Evolutionary conservation across 2,329 filamentous ascomycete genomes (phyloP).

Genomic region (Acephala macrosclerotiorum): DNA sequence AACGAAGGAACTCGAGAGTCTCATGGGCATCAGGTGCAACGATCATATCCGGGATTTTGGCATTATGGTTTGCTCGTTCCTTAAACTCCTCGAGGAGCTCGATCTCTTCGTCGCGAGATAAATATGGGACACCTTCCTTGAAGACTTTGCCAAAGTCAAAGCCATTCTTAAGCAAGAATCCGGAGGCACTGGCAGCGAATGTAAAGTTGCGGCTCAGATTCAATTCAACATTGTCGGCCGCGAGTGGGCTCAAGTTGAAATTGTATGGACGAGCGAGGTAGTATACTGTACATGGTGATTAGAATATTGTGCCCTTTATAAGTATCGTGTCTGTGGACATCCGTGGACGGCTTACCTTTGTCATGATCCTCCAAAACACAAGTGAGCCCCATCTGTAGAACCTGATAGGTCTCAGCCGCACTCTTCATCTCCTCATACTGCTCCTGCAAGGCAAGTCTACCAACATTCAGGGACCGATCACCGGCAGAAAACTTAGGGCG

Average conservation of each 20-base stretch:
- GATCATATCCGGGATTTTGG: slow-evolving; percentile 38
- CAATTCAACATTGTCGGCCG: slow-evolving; percentile 53
- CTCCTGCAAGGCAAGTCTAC: slow-evolving; percentile 61
- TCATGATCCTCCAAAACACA: slow-evolving; percentile 64
- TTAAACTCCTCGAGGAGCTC: slow-evolving; percentile 49
- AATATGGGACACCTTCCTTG: slow-evolving; percentile 63
- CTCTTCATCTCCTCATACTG: slow-evolving; percentile 66
- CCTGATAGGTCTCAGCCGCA: slow-evolving; percentile 68
- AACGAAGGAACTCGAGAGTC: slow-evolving; percentile 37
- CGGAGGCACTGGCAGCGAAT: slow-evolving; percentile 53
- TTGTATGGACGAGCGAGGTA: slow-evolving; percentile 72
- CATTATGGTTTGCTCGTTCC: slow-evolving; percentile 36
- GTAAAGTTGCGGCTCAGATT: slow-evolving; percentile 66
- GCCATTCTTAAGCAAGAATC: slow-evolving; percentile 64
- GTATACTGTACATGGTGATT: slow-evolving; percentile 43
- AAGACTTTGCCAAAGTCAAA: slow-evolving; percentile 67
- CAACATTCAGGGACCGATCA: slow-evolving; percentile 44
- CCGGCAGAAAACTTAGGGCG: slow-evolving; percentile 41
- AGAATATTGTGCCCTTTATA: slow-evolving; percentile 7
- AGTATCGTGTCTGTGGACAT: neutral
- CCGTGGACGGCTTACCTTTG: slow-evolving; percentile 48
- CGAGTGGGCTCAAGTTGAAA: slow-evolving; percentile 65
- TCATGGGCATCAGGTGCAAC: slow-evolving; percentile 34
- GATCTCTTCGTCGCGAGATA: slow-evolving; percentile 65
- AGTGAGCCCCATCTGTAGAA: slow-evolving; percentile 72